Base-by-base conservation (phyloP, 2,329 filamentous ascomycete genomes). In the Zymoseptoria pseudotritici region DNA sequence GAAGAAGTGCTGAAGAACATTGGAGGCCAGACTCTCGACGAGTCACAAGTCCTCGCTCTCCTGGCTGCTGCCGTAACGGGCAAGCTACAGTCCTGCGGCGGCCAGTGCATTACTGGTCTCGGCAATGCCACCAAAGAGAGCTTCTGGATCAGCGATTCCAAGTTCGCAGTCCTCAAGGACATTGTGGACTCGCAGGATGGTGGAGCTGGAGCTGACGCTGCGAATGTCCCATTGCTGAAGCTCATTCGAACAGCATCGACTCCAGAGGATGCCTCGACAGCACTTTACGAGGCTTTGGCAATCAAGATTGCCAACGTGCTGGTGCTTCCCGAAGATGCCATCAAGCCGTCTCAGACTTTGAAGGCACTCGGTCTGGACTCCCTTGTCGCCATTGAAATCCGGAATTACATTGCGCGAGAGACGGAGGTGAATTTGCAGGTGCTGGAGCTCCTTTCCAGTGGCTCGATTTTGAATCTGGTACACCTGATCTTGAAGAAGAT, bases 401-500 rank as follows among this genome's bases (percentile, higher is more conserved):
- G 56, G 26, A 57, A 57, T 20, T 57, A 31, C 21, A 57, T 57
- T 42, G 56, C 21, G 13, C 51, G 50, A 24, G 56, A 57, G 56
- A 29, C 50, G 56, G 42, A 57, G 46, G 56, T 24, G n/a, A 49
- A 57, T 24, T 53, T 57, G 21, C 55, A 56, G 29, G 55, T 56
- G 5, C 36, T 56, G 20, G 55, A 56, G 22, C 55, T 56, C 31
- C 46, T 56, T 22, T 50, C 36, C n/a, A 56, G 55, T 51, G 55
- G 55, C 20, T 53, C 52, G 9, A 53, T 53, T 19, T 26, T 53
- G 52, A 53, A 53, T n/a, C 31, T 53, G 52, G 52, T 29, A 4
- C 20, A 29, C 29, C n/a, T 53, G 24, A 53, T 46, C 36, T 46
- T 46, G 36, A 46, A 46, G 36, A 46, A 46, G 36, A 46, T 46